Percentiles rank a stretch among this genome's conserved stretches.
phyloP scores from a whole-genome alignment of 2,329 filamentous ascomycete genomes.

The Cladosporium oxysporum region DNA sequence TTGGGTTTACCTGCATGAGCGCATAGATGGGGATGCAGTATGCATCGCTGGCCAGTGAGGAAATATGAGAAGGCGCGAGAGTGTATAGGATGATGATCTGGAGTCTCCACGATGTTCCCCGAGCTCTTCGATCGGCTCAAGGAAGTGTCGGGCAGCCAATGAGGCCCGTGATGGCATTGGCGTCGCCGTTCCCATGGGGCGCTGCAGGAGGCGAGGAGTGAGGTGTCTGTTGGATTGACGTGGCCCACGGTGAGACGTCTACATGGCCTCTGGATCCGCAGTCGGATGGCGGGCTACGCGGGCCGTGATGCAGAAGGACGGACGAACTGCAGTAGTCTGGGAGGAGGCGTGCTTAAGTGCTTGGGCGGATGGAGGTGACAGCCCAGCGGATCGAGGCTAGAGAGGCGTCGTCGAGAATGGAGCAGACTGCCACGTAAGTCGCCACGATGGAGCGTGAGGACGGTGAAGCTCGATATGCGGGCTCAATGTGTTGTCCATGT shows the following conservation, averaged over 20 bases:
- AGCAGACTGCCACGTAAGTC: constrained; percentile 10
- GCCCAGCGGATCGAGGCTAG: constrained; percentile 4
- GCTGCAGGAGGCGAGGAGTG: constrained; percentile 13
- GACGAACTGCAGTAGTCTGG: constrained; percentile 15
- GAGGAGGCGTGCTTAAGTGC: neutral
- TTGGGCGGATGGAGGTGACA: neutral
- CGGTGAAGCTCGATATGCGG: neutral
- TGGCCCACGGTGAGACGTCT: constrained; percentile 17
- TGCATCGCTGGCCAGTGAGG: constrained; percentile 4
- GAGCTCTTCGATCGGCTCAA: constrained; percentile 3
- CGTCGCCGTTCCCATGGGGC: constrained; percentile 4
- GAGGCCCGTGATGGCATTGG: neutral
- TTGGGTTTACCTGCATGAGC: constrained; percentile 17
- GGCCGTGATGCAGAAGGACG: constrained; percentile 13
- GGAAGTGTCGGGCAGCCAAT: constrained; percentile 11
- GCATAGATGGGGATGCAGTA: constrained; percentile 2
- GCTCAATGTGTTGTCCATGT: neutral
- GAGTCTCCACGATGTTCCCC: neutral
- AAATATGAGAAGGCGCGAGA: neutral
- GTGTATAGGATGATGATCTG: constrained; percentile 1
- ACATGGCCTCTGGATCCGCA: constrained; percentile 1
- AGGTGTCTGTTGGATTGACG: constrained; percentile 19
- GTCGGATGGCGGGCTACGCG: constrained; percentile 8
- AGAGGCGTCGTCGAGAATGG: neutral
- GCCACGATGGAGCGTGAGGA: neutral